phyloP scores from a whole-genome alignment of 1,284 basidiomycete species.

The Microbotryum silenes-acaulis region DNA sequence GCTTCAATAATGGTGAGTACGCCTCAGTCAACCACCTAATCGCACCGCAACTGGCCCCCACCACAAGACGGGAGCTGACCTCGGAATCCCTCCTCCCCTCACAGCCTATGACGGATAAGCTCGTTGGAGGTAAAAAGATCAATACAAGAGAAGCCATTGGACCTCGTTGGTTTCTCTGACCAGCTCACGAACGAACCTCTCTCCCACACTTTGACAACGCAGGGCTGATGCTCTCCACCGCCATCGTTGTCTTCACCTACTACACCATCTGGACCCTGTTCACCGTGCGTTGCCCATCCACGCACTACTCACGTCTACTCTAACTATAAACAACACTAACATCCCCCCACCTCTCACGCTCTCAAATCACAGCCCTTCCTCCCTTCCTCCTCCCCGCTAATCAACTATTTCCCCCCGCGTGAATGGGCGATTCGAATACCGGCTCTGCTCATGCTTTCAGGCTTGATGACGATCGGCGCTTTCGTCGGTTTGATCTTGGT shows the following conservation, averaged over 20 bases:
- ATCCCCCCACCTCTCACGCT: not conserved
- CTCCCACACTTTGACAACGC: not conserved
- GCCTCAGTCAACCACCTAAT: no score
- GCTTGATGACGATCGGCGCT: conserved; percentile 9
- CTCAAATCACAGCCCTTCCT: conserved; percentile 6
- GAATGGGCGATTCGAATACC: conserved; percentile 16
- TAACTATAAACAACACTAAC: not conserved
- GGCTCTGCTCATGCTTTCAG: conserved; percentile 12
- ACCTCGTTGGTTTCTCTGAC: not conserved
- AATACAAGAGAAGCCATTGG: not conserved
- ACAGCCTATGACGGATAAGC: conserved; percentile 8
- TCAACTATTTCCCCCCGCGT: conserved; percentile 9
- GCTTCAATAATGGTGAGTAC: no score
- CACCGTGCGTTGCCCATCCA: not conserved
- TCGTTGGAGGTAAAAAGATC: conserved; percentile 2
- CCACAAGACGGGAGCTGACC: no score
- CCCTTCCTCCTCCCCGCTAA: conserved; percentile 9
- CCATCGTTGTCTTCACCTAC: conserved; percentile 10
- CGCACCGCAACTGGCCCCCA: no score
- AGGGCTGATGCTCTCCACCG: conserved; percentile 11
- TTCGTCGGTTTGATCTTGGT: conserved; percentile 12
- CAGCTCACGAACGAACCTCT: not conserved
- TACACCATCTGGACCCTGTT: conserved; percentile 17
- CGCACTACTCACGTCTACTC: no score
- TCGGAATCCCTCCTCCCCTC: not conserved